phyloP scores from a whole-genome alignment of 2,329 filamentous ascomycete species.

The Rhinocladiella similis region DNA sequence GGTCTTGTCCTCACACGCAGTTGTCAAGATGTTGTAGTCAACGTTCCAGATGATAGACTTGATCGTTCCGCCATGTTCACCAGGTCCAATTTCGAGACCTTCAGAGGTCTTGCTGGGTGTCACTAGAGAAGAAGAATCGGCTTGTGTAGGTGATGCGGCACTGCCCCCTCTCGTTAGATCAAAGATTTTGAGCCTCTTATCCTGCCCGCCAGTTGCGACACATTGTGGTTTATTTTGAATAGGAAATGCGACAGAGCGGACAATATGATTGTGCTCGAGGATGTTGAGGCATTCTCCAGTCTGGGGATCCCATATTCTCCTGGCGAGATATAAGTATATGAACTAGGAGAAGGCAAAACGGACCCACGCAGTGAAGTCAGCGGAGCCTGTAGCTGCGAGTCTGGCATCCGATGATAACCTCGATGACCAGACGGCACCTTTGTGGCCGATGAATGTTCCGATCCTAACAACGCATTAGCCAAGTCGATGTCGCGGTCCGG shows the following conservation, averaged over 20 bases:
- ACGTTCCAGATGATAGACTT: conserved; percentile 95
- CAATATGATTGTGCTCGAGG: conserved; percentile 90
- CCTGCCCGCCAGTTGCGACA: conserved; percentile 88
- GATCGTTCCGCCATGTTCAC: conserved; percentile 82
- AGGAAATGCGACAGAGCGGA: conserved; percentile 88
- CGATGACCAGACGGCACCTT: conserved; percentile 96
- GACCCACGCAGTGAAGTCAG: conserved; percentile 88
- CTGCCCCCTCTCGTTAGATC: conserved; percentile 60
- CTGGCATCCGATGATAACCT: conserved; percentile 84
- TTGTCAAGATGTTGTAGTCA: conserved; percentile 84
- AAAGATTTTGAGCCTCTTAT: conserved; percentile 95
- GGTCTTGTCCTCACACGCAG: conserved; percentile 85
- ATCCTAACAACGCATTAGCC: conserved; percentile 57
- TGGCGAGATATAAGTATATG: conserved; percentile 38
- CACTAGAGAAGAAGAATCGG: conserved; percentile 39
- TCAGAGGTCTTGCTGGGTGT: conserved; percentile 38
- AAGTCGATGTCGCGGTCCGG: background rate
- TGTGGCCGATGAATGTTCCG: conserved; percentile 96
- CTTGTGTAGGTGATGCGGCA: conserved; percentile 45
- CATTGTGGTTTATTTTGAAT: conserved; percentile 75
- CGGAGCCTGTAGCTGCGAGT: conserved; percentile 87
- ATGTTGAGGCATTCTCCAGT: conserved; percentile 86
- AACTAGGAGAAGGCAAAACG: background rate
- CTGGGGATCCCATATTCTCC: conserved; percentile 96
- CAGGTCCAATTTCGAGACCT: conserved; percentile 74